Evolutionary conservation across 1,284 basidiomycete species (phyloP), one percentile per base, ranked within the genome.

Genomic region (Pascua sp.): DNA sequence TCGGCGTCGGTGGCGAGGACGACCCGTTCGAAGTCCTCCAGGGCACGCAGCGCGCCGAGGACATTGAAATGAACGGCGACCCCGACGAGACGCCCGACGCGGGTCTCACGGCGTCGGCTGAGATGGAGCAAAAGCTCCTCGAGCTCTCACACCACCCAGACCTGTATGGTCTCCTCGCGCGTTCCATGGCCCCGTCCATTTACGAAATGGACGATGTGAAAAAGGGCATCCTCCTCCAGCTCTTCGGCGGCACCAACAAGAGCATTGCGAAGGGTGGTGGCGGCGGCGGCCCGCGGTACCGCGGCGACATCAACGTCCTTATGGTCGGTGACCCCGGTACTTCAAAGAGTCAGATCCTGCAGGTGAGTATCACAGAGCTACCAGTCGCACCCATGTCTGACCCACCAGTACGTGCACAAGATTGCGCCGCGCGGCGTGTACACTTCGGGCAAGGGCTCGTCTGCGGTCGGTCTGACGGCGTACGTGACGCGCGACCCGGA

Each of bases 131-230:
- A 60, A 85, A 84, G 68, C 75, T 93, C 42, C 77, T 47, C 24
- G 40, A 53, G 40, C 56, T 54, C 43, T 53, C 51, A 1, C 51
- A 36, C 15, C 80, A 86, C 50, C 84, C 85, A 4, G 93, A 97
- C 73, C 81, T 96, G 43, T 98, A 98, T 75, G 90, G 95, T 5
- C 78, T 91, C 42, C 82, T 98, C 1, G 80, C 94, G 12, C 81
- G 88, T 38, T 91, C 88, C 2, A 83, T 98, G 60, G 95, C 95
- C 1, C 96, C 95, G 10, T 90, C 87, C 36, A 95, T 98, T 66
- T 98, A 91, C 87, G 91, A 93, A 74, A 89, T 98, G 90, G 94
- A 98, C 43, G 95, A 98, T 70, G 91, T 98, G 61, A 98, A 98
- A 80, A 98, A 98, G 80, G 95, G 96, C 0, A 95, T 98, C 55